Percentiles rank a stretch among this genome's conserved stretches.
Conservation (phyloP, 2,329 filamentous ascomycete genomes). For the Fusarium duplospermum region DNA sequence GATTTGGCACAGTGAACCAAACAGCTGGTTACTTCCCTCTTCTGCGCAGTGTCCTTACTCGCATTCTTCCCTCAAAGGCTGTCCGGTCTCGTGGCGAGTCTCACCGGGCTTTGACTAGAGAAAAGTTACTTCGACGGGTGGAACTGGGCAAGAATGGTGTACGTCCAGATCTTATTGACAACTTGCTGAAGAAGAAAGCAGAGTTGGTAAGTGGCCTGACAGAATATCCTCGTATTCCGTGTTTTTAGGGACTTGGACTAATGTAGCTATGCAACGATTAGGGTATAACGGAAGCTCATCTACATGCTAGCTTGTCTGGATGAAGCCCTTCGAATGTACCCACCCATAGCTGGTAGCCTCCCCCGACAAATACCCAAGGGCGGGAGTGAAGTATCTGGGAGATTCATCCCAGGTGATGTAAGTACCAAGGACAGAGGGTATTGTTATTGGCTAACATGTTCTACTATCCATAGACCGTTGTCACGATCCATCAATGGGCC, state of each 20-base stretch:
- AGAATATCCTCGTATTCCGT: neutral
- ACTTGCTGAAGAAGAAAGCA: neutral
- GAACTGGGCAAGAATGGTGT: neutral
- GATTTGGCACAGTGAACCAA: neutral
- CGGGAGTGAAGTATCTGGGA: neutral
- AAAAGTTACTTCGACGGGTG: neutral
- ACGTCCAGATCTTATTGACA: neutral
- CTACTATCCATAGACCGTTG: neutral
- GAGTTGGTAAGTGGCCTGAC: neutral
- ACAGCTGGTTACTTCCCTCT: neutral
- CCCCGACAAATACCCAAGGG: neutral
- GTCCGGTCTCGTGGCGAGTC: neutral
- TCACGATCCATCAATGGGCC: conserved; percentile 10
- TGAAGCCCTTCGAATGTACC: conserved; percentile 20
- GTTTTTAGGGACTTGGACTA: neutral
- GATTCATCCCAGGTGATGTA: neutral
- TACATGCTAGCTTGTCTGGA: conserved; percentile 16
- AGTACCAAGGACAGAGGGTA: neutral
- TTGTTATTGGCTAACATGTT: neutral
- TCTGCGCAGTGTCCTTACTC: neutral
- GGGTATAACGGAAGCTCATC: neutral
- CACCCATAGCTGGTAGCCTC: neutral
- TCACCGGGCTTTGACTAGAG: neutral
- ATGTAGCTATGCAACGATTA: neutral
- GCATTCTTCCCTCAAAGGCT: neutral